Percentiles rank a stretch among this genome's conserved stretches.
These are phyloP conservation scores for Alternaria sp. DNA, from an alignment of 2,329 filamentous ascomycete genomes.

Conservation along the genomic window DNA sequence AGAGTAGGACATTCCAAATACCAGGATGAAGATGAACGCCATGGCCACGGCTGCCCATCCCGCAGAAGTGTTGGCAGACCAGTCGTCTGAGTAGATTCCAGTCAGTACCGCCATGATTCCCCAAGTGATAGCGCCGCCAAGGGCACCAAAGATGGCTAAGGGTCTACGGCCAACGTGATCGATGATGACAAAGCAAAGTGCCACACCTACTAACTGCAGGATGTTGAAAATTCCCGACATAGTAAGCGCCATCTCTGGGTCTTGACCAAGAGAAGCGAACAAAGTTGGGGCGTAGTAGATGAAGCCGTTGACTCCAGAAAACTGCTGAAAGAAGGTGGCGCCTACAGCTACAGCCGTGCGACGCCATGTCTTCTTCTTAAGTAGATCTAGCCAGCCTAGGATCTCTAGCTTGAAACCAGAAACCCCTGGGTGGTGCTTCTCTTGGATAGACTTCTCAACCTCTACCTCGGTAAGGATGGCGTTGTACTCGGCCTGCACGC, in stretches of 20 bases:
- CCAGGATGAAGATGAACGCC: conserved; percentile 7
- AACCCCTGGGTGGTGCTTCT: neutral
- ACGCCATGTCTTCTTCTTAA: conserved; percentile 52
- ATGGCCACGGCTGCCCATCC: conserved; percentile 14
- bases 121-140: conserved; percentile 53
- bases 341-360: conserved; percentile 45
- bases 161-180: conserved; percentile 18
- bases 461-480: neutral
- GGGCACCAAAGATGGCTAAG: conserved; percentile 19
- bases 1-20: conserved; percentile 14
- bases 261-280: conserved; percentile 48
- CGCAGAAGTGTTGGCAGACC: neutral
- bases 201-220: conserved; percentile 6
- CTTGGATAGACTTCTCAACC: neutral
- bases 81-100: conserved; percentile 3
- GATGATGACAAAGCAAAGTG: conserved; percentile 21
- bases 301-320: conserved; percentile 51
- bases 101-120: conserved; percentile 51
- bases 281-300: conserved; percentile 68
- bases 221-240: conserved; percentile 15
- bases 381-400: conserved; percentile 55
- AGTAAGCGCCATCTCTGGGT: conserved; percentile 50
- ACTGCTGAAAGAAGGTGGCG: conserved; percentile 51
- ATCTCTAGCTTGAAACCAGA: conserved; percentile 52
- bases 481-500: neutral